Percentiles rank a stretch among this genome's conserved stretches.
These are phyloP conservation scores for Cryphonectria nitschkei DNA, from an alignment of 2,329 filamentous ascomycete species.

Conservation along the genomic window DNA sequence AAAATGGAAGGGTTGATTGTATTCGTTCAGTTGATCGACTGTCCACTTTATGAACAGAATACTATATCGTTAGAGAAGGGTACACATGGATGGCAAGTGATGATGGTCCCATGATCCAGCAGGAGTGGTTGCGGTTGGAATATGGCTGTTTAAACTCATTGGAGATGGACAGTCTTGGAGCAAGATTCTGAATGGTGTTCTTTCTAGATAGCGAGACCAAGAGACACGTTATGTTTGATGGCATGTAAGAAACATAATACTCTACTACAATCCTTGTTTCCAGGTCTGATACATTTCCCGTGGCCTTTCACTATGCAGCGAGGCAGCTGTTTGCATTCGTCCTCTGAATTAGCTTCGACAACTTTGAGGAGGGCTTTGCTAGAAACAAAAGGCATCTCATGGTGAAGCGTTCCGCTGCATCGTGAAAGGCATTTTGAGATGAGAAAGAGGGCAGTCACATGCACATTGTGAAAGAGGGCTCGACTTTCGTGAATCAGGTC, in stretches of 20 bases:
- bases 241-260: no score
- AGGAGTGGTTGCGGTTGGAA: not conserved
- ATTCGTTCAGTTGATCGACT: not conserved
- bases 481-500: not conserved
- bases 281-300: no score
- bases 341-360: no score
- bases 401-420: not conserved
- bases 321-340: no score
- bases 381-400: not conserved
- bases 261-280: no score
- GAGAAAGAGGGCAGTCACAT: not conserved
- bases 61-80: not conserved
- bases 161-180: not conserved
- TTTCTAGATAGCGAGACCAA: no score
- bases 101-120: not conserved
- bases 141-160: not conserved
- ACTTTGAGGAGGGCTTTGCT: no score
- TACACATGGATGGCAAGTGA: not conserved
- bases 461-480: not conserved
- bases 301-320: no score
- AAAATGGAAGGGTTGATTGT: not conserved
- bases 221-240: no score
- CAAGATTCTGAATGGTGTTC: not conserved
- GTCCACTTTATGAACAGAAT: not conserved
- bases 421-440: not conserved